Evolutionary conservation across 1,284 basidiomycete species (phyloP), one percentile per base, ranked within the genome.

Genomic region (Trametes hirsuta): DNA sequence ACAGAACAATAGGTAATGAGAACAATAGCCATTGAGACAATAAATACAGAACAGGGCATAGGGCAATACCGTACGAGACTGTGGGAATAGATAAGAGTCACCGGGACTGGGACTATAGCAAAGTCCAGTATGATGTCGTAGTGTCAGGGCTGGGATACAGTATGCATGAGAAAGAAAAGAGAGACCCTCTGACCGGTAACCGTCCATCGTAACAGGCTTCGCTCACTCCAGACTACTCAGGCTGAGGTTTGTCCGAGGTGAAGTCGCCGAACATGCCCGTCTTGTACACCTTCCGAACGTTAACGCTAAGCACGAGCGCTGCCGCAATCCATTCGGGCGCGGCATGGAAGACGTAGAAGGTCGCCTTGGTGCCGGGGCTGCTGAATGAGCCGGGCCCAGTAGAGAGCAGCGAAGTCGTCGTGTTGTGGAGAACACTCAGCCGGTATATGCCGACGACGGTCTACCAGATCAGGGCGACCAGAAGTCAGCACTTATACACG

Each of bases 301-400:
- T 42, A 18, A 48, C 48, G 34, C 46, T 47, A 25, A 52, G 10
- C 41, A 55, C 30, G 6, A 55, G 49, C 10, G 58, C 45, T 2
- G 42, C 53, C 12, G 53, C 45, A n/a, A 52, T 15, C 36, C 37
- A 55, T 35, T 55, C 58, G 39, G 53, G 53, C 5, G 53, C 42
- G 39, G 25, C 37, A 37, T 51, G 53, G 21, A 55, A 47, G 44
- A 52, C 61, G 62, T 81, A 81, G 66, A 81, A 81, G 1, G 66
- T 55, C 14, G 71, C 72, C 65, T 81, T 81, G 15, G 72, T 73
- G 15, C 57, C 53, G 2, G 69, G 47, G 18, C 47, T 51, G 21
- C 60, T 58, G n/a, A 48, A 61, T 48, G 47, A 63, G 25, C 49
- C 53, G 11, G 47, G 36, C 18, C 42, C 48, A 15, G 42, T 45